Conservation (phyloP, 192 early-diverging fungal genomes). For the Geranomyces michiganensis region DNA sequence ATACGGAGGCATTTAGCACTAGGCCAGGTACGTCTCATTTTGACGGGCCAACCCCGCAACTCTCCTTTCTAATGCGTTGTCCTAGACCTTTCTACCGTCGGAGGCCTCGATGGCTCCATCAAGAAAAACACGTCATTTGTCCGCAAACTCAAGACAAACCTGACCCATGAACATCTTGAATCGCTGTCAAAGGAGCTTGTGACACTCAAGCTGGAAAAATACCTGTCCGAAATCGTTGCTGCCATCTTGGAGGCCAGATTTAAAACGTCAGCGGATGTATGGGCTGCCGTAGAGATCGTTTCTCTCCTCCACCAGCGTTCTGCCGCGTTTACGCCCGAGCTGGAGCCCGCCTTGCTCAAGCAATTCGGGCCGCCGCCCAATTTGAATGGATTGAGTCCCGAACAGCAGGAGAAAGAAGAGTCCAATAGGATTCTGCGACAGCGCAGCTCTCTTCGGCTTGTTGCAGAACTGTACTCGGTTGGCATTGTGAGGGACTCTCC, state of each 20-base stretch:
- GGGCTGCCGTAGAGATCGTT: conserved; percentile 76
- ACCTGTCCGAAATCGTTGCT: conserved; percentile 87
- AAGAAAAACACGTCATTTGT: conserved; percentile 98
- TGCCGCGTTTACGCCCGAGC: conserved; percentile 72
- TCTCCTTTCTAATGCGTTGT: not conserved
- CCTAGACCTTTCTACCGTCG: conserved; percentile 26
- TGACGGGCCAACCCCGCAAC: not conserved
- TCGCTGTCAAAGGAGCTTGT: conserved; percentile 67
- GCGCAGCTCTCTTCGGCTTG: conserved; percentile 67
- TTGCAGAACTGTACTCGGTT: conserved; percentile 81
- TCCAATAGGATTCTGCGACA: conserved; percentile 65
- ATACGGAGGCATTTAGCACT: not conserved
- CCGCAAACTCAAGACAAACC: conserved; percentile 78
- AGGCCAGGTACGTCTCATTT: not conserved
- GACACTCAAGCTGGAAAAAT: conserved; percentile 93
- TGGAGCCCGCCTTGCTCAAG: conserved; percentile 69
- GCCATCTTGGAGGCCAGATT: conserved; percentile 82
- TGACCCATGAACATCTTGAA: conserved; percentile 67
- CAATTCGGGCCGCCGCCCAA: conserved; percentile 66
- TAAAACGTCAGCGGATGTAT: conserved; percentile 72
- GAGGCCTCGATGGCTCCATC: conserved; percentile 88
- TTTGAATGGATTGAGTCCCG: conserved; percentile 58
- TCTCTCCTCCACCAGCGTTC: conserved; percentile 91
- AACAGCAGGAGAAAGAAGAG: conserved; percentile 91
- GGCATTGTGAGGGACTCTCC: conserved; percentile 61